A percentile compares a stretch with the other conserved stretches of the same genome.
These are phyloP conservation scores for Moesziomyces sp. DNA, from an alignment of 1,284 basidiomycete species.

Conservation along the genomic window DNA sequence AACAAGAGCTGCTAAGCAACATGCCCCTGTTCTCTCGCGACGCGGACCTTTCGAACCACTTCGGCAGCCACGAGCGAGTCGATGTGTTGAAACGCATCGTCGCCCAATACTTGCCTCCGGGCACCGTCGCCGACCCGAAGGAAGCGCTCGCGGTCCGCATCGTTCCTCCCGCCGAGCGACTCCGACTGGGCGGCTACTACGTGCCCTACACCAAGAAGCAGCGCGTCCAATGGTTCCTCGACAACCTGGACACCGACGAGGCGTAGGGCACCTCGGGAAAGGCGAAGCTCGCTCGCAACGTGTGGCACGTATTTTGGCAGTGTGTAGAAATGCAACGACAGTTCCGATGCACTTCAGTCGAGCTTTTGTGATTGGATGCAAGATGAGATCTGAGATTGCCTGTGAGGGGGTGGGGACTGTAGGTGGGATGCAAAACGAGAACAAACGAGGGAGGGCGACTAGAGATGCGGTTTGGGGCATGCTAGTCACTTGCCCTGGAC, in stretches of 20 bases:
- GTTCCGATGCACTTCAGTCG: too few relatives aligned
- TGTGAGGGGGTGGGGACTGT: not conserved
- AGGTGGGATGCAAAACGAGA: not conserved
- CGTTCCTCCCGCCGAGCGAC: conserved; percentile 20
- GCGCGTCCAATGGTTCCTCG: conserved; percentile 41
- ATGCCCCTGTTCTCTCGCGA: not conserved
- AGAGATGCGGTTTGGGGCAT: conserved; percentile 3
- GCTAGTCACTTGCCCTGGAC: conserved; percentile 42
- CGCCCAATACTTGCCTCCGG: conserved; percentile 1
- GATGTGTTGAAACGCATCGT: conserved; percentile 1
- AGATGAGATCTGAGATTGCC: not conserved
- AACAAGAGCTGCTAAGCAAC: conserved; percentile 21
- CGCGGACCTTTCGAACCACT: not conserved
- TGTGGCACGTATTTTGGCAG: too few relatives aligned
- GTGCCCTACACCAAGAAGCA: conserved; percentile 43
- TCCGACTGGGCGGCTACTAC: conserved; percentile 36
- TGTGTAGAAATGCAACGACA: too few relatives aligned
- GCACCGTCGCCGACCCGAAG: not conserved
- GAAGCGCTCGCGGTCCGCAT: conserved; percentile 18
- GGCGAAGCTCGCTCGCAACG: too few relatives aligned
- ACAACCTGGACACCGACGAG: conserved; percentile 34
- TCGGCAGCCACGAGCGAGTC: conserved; percentile 4
- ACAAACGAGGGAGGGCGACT: not conserved
- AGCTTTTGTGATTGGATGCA: not conserved
- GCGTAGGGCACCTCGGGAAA: conserved; percentile 1